A percentile compares a stretch with the other conserved stretches of the same genome.
phyloP scores from a whole-genome alignment of 345 rosid species.

The Brassica nigra region DNA sequence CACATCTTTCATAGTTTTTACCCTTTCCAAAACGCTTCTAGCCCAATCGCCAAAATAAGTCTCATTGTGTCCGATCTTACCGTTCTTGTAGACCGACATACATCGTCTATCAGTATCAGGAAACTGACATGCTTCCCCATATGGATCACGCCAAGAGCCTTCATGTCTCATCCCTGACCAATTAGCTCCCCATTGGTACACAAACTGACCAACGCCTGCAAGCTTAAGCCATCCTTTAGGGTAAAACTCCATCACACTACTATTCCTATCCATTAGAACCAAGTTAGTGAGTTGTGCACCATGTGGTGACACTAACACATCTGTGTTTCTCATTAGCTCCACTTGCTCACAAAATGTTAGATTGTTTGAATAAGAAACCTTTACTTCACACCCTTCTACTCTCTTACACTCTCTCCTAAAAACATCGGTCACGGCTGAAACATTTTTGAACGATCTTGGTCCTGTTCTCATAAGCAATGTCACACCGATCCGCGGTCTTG shows the following conservation, averaged over 20 bases:
- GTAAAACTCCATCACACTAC: slow-evolving; percentile 79
- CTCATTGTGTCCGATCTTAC: slow-evolving; percentile 57
- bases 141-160: slow-evolving; percentile 75
- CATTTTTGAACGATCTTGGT: slow-evolving; percentile 71
- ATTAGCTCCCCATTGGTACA: slow-evolving; percentile 72
- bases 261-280: slow-evolving; percentile 70
- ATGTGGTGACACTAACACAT: slow-evolving; percentile 65
- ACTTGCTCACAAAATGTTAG: slow-evolving; percentile 79
- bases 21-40: slow-evolving; percentile 45
- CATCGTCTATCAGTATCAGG: slow-evolving; percentile 63
- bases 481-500: slow-evolving; percentile 48
- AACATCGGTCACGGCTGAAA: slow-evolving; percentile 47
- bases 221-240: slow-evolving; percentile 75
- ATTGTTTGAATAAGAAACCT: slow-evolving; percentile 63
- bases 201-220: slow-evolving; percentile 79
- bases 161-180: slow-evolving; percentile 82
- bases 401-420: slow-evolving; percentile 58
- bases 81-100: slow-evolving; percentile 67
- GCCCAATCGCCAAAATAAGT: slow-evolving; percentile 59
- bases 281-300: slow-evolving; percentile 79
- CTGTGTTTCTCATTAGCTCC: slow-evolving; percentile 63
- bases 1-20: neutral
- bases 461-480: slow-evolving; percentile 77
- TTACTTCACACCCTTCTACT: slow-evolving; percentile 56
- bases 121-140: slow-evolving; percentile 56